Evolutionary conservation across 768 basidiomycete species (phyloP).

Genomic region (Calocybe indica): DNA sequence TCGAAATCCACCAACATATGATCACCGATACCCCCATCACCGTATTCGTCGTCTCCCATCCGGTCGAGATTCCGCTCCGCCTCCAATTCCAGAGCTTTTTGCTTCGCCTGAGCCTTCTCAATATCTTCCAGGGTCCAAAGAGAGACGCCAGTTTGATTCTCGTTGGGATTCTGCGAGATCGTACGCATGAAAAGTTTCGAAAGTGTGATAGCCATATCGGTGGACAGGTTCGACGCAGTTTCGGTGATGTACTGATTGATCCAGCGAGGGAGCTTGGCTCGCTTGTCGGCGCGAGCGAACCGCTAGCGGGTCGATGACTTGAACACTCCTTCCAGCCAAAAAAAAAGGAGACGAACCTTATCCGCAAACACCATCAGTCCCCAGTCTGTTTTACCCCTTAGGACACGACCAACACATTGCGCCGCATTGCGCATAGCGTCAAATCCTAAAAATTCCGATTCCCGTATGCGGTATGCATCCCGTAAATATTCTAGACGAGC

Average conservation of each 20-base stretch:
- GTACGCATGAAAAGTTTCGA: slow-evolving; percentile 96
- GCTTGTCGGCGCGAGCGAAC: slow-evolving; percentile 88
- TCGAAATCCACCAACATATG: slow-evolving; percentile 56
- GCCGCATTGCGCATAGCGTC: slow-evolving; percentile 99
- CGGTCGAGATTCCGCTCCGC: slow-evolving; percentile 33
- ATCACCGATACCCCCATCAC: slow-evolving; percentile 64
- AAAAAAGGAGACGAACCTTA: slow-evolving; percentile 54
- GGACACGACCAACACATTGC: slow-evolving; percentile 95
- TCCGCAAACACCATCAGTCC: slow-evolving; percentile 99
- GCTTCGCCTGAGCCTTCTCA: slow-evolving; percentile 77
- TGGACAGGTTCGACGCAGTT: slow-evolving; percentile 93
- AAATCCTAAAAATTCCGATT: slow-evolving; percentile 98
- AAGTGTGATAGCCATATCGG: slow-evolving; percentile 93
- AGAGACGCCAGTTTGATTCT: slow-evolving; percentile 91
- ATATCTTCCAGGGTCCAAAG: slow-evolving; percentile 95
- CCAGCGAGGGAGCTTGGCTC: slow-evolving; percentile 96
- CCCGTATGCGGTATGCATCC: slow-evolving; percentile 97
- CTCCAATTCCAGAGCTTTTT: slow-evolving; percentile 57
- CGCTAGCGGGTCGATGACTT: slow-evolving; percentile 40
- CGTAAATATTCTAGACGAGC: slow-evolving; percentile 95
- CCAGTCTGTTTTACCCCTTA: slow-evolving; percentile 99
- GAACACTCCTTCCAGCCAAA: background rate
- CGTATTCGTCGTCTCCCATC: slow-evolving; percentile 51
- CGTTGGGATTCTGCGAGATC: slow-evolving; percentile 97
- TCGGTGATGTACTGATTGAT: slow-evolving; percentile 99